phyloP scores from a whole-genome alignment of 108 stramenopile genomes.

The Fragilariopsis cylindrus region DNA sequence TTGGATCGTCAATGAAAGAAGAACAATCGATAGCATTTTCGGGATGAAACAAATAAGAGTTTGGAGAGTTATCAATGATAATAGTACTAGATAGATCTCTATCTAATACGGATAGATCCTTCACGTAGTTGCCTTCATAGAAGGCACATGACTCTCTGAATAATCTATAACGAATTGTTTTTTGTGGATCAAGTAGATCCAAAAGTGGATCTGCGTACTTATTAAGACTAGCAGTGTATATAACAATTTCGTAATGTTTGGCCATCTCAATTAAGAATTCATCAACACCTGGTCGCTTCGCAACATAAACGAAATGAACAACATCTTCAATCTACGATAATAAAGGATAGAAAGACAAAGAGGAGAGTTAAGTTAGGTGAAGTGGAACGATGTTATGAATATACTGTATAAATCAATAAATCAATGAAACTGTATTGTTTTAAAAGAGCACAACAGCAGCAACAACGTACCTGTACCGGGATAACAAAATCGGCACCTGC shows the following conservation, averaged over 20 bases:
- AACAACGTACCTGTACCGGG: constrained; percentile 87
- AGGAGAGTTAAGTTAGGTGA: not conserved
- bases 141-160: constrained; percentile 98
- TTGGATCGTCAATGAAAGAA: constrained; percentile 94
- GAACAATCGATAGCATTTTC: constrained; percentile 97
- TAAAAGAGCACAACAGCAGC: not conserved
- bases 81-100: constrained; percentile 88
- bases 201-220: constrained; percentile 98
- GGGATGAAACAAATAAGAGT: constrained; percentile 96
- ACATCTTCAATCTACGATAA: constrained; percentile 88
- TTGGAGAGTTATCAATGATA: constrained; percentile 98
- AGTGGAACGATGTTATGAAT: not conserved
- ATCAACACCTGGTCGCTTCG: constrained; percentile 97
- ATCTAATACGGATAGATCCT: constrained; percentile 88
- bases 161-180: constrained; percentile 80
- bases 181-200: constrained; percentile 90
- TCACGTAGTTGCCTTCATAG: constrained; percentile 98
- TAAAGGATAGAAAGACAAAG: not conserved
- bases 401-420: not conserved
- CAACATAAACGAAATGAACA: constrained; percentile 96
- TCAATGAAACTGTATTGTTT: not conserved
- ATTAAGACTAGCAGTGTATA: constrained; percentile 97
- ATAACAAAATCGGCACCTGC: constrained; percentile 97
- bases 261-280: constrained; percentile 94
- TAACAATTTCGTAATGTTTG: constrained; percentile 95